Percentiles rank a stretch among this genome's conserved stretches.
Evolutionary conservation across 306 rosid genomes (phyloP).

Genomic region (Inga laurina): DNA sequence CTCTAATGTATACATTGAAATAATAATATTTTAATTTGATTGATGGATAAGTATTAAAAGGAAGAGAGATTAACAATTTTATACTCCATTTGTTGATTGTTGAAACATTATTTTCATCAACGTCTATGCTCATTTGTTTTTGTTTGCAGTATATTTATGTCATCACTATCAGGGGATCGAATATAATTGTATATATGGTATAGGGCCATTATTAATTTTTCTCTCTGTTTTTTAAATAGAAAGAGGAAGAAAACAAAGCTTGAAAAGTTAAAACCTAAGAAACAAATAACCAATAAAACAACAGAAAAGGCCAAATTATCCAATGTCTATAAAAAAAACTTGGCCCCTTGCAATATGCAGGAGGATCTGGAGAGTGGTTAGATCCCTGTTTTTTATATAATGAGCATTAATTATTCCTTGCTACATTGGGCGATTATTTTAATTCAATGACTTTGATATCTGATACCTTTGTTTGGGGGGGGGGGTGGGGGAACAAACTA

Average conservation of each 20-base stretch:
- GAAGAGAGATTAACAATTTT: not conserved
- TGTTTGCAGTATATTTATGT: not conserved
- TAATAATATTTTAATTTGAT: not conserved
- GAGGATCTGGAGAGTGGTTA: too few relatives aligned
- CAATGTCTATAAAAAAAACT: too few relatives aligned
- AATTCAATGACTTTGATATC: not conserved
- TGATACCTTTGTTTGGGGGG: too few relatives aligned
- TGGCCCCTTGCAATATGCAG: too few relatives aligned
- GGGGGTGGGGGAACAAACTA: too few relatives aligned
- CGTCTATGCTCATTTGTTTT: not conserved
- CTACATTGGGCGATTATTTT: too few relatives aligned
- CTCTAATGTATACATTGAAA: not conserved
- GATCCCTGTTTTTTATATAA: too few relatives aligned
- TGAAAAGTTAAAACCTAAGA: not conserved
- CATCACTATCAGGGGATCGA: not conserved
- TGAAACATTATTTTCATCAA: not conserved
- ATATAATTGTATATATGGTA: not conserved
- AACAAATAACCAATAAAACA: not conserved
- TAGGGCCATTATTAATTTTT: not conserved
- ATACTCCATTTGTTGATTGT: not conserved
- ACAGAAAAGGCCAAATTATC: not conserved
- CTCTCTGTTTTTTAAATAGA: too few relatives aligned
- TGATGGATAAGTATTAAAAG: not conserved
- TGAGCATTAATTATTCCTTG: too few relatives aligned
- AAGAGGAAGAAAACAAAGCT: not conserved